Conservation (phyloP, 106 monocot species). For the Agapanthus africanus region DNA sequence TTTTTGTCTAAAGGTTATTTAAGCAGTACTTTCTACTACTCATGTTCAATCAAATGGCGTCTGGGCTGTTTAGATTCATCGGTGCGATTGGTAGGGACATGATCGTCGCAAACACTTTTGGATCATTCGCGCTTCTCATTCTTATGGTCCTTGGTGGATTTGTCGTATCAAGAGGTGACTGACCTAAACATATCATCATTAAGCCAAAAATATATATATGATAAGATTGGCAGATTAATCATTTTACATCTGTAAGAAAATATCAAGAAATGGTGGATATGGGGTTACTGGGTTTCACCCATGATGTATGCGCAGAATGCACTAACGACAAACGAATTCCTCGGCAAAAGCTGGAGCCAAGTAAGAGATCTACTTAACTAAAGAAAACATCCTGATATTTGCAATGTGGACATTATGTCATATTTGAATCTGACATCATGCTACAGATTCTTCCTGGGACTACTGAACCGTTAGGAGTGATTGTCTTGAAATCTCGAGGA, state of each 20-base stretch:
- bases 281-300: constrained; percentile 76
- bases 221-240: too few relatives aligned
- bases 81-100: constrained; percentile 41
- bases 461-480: constrained; percentile 34
- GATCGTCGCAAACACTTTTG: constrained; percentile 54
- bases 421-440: neutral
- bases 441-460: constrained; percentile 19
- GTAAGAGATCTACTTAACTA: constrained; percentile 13
- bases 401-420: neutral
- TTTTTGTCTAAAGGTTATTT: constrained; percentile 41
- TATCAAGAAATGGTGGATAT: constrained; percentile 66
- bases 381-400: neutral
- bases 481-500: constrained; percentile 34
- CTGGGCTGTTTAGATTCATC: constrained; percentile 51
- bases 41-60: constrained; percentile 54
- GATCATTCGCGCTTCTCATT: constrained; percentile 39
- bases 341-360: constrained; percentile 50
- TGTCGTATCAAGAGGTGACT: constrained; percentile 39
- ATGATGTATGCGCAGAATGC: constrained; percentile 67
- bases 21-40: constrained; percentile 57
- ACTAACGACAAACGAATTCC: constrained; percentile 50
- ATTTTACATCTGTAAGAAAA: constrained; percentile 27
- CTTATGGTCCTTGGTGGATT: constrained; percentile 69
- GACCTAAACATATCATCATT: neutral
- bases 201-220: too few relatives aligned